Evolutionary conservation across 2,329 filamentous ascomycete genomes (phyloP), one percentile per base, ranked within the genome.

Genomic region (Aspergillus sp.): DNA sequence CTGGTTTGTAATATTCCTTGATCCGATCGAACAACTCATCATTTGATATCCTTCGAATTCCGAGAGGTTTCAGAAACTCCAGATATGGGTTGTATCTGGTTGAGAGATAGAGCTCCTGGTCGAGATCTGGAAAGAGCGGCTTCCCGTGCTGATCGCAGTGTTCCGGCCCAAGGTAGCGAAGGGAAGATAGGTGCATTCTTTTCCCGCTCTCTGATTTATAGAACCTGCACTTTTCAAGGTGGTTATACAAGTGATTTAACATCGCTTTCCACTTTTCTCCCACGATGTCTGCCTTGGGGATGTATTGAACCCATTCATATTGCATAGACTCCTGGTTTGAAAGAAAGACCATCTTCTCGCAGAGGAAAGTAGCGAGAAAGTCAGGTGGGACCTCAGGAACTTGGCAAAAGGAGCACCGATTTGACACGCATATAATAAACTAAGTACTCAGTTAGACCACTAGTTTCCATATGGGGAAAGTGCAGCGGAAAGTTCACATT

Each of bases 41-140:
- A 6, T 36, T 16, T 4, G 49, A 56, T 24, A 61, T 20, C 31
- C 36, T 31, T 24, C 55, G 45, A 9, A 59, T 52, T 6, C 56
- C 59, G 16, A 56, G 55, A 42, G 16, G 7, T 4, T 42, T 39
- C 20, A 61, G 47, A 12, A 32, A 6, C 4, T 51, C 26, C 4
- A 54, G 36, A 10, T 58, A 59, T 11, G 49, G 6, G 4, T n/a
- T 46, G 16, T 58, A 61, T 12, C 58, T 16, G 10, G 53, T 36
- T 18, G 59, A 55, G 24, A 61, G 49, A 16, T 56, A 56, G 18
- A 50, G 14, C n/a, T 56, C 53, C 3, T 59, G 39, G 14, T 56
- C 32, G 1, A 12, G 7, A 29, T 49, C 36, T 5, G 18, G 9
- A 2, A 61, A 56, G 10, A 61, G 29, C n/a, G 53, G 59, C 29